phyloP scores from a whole-genome alignment of 352 stramenopile genomes.

The Phytophthora pinifolia region DNA sequence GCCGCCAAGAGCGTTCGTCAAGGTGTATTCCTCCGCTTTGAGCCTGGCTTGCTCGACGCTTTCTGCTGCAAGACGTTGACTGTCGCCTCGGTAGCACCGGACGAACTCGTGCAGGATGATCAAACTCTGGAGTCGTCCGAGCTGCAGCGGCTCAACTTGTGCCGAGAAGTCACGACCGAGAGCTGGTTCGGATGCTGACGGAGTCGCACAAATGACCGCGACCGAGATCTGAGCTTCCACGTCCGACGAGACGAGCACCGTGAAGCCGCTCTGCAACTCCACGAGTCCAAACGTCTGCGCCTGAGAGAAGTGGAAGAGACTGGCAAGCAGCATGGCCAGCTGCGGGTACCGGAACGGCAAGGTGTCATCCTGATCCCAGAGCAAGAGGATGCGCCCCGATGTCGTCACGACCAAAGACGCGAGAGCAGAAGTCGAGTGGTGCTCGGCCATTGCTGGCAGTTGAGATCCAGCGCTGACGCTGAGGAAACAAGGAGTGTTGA shows the following conservation, averaged over 20 bases:
- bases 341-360: constrained; percentile 45
- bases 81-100: constrained; percentile 21
- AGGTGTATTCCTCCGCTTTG: constrained; percentile 56
- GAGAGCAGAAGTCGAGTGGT: constrained; percentile 10
- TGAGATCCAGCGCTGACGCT: too few relatives aligned
- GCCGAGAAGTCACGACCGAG: not conserved
- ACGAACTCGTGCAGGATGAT: constrained; percentile 50
- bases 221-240: constrained; percentile 35
- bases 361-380: constrained; percentile 44
- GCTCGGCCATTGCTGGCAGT: constrained; percentile 17
- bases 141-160: constrained; percentile 24
- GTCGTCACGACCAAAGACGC: constrained; percentile 58
- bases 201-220: constrained; percentile 41
- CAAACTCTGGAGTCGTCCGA: constrained; percentile 43
- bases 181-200: not conserved
- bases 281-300: constrained; percentile 36
- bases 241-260: constrained; percentile 41
- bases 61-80: constrained; percentile 32
- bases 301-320: constrained; percentile 57
- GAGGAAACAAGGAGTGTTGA: not conserved
- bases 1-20: constrained; percentile 41
- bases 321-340: constrained; percentile 53
- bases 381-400: constrained; percentile 43
- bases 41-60: constrained; percentile 29
- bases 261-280: constrained; percentile 40